Evolutionary conservation across 768 basidiomycete species (phyloP).

Genomic region (Amanita fuliginea): DNA sequence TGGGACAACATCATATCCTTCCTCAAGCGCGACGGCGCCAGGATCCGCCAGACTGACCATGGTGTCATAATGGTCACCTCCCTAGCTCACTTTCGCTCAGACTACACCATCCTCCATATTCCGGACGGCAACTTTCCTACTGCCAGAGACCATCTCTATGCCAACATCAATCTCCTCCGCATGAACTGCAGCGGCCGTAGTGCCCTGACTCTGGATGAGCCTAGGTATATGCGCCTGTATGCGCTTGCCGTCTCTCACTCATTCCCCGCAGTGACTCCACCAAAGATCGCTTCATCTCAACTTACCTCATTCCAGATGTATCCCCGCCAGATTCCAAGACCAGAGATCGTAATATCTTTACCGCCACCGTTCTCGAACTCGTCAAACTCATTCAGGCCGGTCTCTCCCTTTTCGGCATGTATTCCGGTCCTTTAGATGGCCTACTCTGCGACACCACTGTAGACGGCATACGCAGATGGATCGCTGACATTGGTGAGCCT

Average conservation of each 20-base stretch:
- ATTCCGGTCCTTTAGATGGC: conserved; percentile 39
- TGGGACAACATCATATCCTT: conserved; percentile 52
- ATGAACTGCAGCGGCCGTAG: conserved; percentile 74
- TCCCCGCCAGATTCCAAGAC: conserved; percentile 17
- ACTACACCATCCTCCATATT: conserved; percentile 76
- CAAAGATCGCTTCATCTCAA: conserved; percentile 67
- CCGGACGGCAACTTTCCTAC: conserved; percentile 59
- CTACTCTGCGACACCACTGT: conserved; percentile 71
- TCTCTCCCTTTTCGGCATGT: conserved; percentile 64
- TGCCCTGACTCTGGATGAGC: conserved; percentile 69
- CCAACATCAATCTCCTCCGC: conserved; percentile 76
- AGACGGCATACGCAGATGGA: conserved; percentile 62
- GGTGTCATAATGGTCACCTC: conserved; percentile 76
- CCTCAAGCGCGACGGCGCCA: conserved; percentile 59
- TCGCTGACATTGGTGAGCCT: conserved; percentile 50
- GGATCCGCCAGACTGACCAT: conserved; percentile 58
- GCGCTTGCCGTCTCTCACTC: conserved; percentile 2
- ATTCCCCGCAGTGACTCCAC: conserved; percentile 49
- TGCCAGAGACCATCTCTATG: conserved; percentile 56
- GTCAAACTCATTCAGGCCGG: conserved; percentile 66
- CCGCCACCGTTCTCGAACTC: conserved; percentile 59
- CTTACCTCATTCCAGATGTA: conserved; percentile 41
- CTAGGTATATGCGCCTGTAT: conserved; percentile 34
- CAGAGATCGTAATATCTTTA: conserved; percentile 37
- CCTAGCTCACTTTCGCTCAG: conserved; percentile 78